Evolutionary conservation across 1,139 yeast genomes (phyloP).

Genomic region (Zygoascus meyerae): DNA sequence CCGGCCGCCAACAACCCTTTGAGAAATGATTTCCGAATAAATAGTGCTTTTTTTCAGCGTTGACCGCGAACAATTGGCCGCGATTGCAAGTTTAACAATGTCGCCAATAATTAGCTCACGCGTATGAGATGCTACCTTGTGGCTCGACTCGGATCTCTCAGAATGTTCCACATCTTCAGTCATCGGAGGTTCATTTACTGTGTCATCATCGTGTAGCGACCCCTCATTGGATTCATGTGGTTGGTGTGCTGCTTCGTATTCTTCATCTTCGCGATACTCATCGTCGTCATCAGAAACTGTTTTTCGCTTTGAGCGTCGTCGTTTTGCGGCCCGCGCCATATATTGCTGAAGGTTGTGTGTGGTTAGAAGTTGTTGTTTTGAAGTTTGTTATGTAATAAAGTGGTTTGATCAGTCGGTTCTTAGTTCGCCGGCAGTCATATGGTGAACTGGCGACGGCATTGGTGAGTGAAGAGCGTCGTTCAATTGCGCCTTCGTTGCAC

Average conservation of each 20-base stretch:
- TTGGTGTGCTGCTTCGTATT: too few relatives aligned
- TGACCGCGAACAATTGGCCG: slow-evolving; percentile 2
- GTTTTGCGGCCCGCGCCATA: not conserved
- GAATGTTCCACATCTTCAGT: not conserved
- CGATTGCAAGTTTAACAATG: slow-evolving; percentile 7
- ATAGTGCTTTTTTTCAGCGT: slow-evolving; percentile 3
- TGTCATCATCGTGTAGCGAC: too few relatives aligned
- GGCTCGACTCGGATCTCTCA: not conserved
- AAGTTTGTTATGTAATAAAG: too few relatives aligned
- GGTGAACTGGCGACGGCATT: too few relatives aligned
- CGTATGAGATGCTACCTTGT: not conserved
- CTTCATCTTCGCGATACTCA: not conserved
- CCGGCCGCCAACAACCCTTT: not conserved
- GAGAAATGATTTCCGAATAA: slow-evolving; percentile 4
- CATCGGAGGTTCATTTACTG: not conserved
- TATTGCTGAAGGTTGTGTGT: too few relatives aligned
- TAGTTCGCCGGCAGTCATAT: too few relatives aligned
- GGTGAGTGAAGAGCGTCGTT: too few relatives aligned
- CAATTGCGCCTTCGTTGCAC: too few relatives aligned
- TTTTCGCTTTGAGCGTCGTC: not conserved
- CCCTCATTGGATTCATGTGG: too few relatives aligned
- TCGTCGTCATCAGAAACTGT: not conserved
- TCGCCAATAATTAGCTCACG: slow-evolving; percentile 3
- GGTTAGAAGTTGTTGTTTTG: too few relatives aligned
- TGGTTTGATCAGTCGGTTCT: too few relatives aligned